Percentiles rank a stretch among this genome's conserved stretches.
These are phyloP conservation scores for Suillus subluteus DNA, from an alignment of 768 basidiomycete species.

Conservation along the genomic window DNA sequence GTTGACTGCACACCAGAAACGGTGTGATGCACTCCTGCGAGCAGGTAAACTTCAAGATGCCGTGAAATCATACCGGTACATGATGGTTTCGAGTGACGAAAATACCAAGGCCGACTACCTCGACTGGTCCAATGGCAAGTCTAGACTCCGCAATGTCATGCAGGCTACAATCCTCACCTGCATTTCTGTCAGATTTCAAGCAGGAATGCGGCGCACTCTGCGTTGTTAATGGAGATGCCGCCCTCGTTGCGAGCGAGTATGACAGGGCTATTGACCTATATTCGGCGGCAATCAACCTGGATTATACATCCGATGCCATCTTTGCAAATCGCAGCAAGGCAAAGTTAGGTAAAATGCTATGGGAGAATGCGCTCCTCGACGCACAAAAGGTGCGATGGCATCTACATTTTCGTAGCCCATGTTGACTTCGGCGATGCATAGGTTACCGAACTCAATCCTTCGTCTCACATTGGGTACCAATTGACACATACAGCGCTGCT, in stretches of 20 bases:
- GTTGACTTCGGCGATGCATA: not conserved
- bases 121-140: not conserved
- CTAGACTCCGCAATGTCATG: not conserved
- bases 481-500: not conserved
- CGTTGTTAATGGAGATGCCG: not conserved
- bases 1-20: not conserved
- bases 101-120: not conserved
- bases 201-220: not conserved
- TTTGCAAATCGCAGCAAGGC: slow-evolving; percentile 1
- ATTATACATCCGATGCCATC: not conserved
- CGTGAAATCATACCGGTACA: not conserved
- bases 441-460: not conserved
- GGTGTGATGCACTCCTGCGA: not conserved
- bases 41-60: not conserved
- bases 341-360: not conserved
- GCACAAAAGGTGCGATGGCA: not conserved
- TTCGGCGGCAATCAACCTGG: not conserved
- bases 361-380: not conserved
- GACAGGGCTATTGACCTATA: not conserved
- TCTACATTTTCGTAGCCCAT: not conserved
- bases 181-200: not conserved
- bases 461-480: not conserved
- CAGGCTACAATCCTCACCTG: not conserved
- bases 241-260: not conserved
- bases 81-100: not conserved